Evolutionary conservation across 306 rosid species (phyloP), one percentile per base, ranked within the genome.

Genomic region (Sphenostylis stenocarpa): DNA sequence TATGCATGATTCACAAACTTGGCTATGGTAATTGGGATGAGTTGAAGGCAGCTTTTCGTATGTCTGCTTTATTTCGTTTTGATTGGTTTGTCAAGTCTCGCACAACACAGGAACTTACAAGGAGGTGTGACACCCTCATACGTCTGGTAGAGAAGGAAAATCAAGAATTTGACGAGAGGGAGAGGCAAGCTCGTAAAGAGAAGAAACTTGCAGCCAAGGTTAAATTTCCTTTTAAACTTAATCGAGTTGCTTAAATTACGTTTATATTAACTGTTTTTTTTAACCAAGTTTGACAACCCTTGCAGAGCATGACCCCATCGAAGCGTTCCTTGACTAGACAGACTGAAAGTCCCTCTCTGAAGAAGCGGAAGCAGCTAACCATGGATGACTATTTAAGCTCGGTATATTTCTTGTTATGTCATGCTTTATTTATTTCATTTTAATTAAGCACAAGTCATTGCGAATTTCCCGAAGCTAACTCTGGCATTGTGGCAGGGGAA

Each of bases 21-120:
- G 99, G 99, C 44, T 95, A 95, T 76, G 99, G 99, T 56, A 95
- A 95, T 85, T 95, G 99, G 99, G 99, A 95, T 74, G 99, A 92
- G 77, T 75, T 95, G 86, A 95, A 95, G 87, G 99, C 97, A 29
- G 97, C 95, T 19, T 95, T 95, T 62, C 97, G 99, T 48, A 95
- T 89, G n/a, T 95, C 99, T 11, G 94, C 99, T 39, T 77, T 95
- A 82, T 95, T 95, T 86, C 99, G 99, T 58, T 95, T 95, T 86
- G 99, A 95, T 87, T 95, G 99, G 99, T 95, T 95, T 87, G 91
- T 95, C 3, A 95, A 95, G 87, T 95, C 99, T 21, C 97, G 99
- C 81, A 95, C 99, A 67, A 92, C 99, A 6, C 99, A 95, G 84
- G 99, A 95, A 88, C 91, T 95, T 43, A 91, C 99, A 2, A 89